Evolutionary conservation across 2,329 filamentous ascomycete genomes (phyloP).

Genomic region (Bipolaris zeicola): DNA sequence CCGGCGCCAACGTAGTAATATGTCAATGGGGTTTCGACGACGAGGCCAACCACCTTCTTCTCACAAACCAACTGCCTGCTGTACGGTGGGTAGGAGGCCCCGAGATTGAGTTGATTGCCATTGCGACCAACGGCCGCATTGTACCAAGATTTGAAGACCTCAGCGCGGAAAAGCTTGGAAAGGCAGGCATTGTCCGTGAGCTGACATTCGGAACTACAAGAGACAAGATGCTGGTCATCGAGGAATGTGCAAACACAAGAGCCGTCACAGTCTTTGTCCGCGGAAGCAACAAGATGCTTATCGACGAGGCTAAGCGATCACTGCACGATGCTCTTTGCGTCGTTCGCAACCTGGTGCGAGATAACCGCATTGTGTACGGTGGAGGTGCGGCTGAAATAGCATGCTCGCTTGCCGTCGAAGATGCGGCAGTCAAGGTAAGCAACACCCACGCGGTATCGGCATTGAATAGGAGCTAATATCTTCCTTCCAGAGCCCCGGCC

Average conservation of each 20-base stretch:
- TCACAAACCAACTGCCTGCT: slow-evolving; percentile 94
- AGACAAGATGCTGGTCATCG: slow-evolving; percentile 99
- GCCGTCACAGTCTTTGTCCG: slow-evolving; percentile 96
- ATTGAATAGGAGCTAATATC: slow-evolving; percentile 13
- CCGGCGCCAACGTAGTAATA: slow-evolving; percentile 94
- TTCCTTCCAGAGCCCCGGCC: slow-evolving; percentile 73
- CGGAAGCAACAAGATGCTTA: slow-evolving; percentile 99
- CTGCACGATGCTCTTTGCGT: slow-evolving; percentile 97
- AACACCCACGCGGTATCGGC: not conserved
- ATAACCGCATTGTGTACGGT: slow-evolving; percentile 97
- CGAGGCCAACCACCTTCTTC: slow-evolving; percentile 94
- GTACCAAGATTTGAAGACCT: slow-evolving; percentile 97
- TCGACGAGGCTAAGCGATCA: slow-evolving; percentile 97
- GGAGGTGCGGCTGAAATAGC: slow-evolving; percentile 97
- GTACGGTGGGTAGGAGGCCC: slow-evolving; percentile 98
- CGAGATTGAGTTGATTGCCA: slow-evolving; percentile 97
- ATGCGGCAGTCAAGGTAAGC: slow-evolving; percentile 79
- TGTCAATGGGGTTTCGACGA: slow-evolving; percentile 99
- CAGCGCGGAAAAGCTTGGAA: slow-evolving; percentile 86
- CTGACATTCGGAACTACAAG: slow-evolving; percentile 97
- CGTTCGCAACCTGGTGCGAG: slow-evolving; percentile 91
- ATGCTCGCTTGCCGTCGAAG: slow-evolving; percentile 94
- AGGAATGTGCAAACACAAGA: slow-evolving; percentile 97
- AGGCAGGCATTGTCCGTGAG: slow-evolving; percentile 86
- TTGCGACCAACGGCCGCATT: slow-evolving; percentile 96